A percentile compares a stretch with the other conserved stretches of the same genome.
These are phyloP conservation scores for Achaetomiella virescens DNA, from an alignment of 495 filamentous ascomycete species.

Conservation along the genomic window DNA sequence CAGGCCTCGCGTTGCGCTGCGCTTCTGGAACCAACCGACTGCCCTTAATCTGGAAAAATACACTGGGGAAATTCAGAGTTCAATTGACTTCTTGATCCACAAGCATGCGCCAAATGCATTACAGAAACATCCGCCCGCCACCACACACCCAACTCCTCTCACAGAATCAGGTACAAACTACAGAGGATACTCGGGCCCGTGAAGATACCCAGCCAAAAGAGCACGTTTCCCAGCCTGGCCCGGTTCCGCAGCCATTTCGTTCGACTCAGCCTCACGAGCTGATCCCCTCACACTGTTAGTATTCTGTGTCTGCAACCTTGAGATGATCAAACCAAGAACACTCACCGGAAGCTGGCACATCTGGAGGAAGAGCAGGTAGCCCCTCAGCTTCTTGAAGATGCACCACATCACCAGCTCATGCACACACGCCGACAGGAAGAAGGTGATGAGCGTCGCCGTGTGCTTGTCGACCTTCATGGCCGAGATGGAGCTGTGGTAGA, in stretches of 20 bases:
- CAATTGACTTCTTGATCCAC: too few species aligned
- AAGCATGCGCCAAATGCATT: background rate
- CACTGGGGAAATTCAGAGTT: too few species aligned
- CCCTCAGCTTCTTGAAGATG: constrained; percentile 69
- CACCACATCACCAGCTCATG: constrained; percentile 75
- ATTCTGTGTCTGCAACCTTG: background rate
- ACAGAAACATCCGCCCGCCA: background rate
- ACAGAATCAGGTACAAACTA: constrained; percentile 65
- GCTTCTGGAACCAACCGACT: too few species aligned
- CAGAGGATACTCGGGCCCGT: constrained; percentile 66
- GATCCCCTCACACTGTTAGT: background rate
- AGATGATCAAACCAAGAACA: too few species aligned
- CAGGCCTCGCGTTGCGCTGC: too few species aligned
- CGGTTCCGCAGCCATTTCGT: constrained; percentile 54
- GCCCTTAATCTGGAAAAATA: too few species aligned
- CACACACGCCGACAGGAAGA: constrained; percentile 60
- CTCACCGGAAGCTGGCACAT: constrained; percentile 59
- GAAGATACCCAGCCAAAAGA: constrained; percentile 71
- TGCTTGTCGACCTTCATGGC: constrained; percentile 59
- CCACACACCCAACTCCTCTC: too few species aligned
- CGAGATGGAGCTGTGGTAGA: constrained; percentile 68
- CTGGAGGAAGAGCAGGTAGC: constrained; percentile 64
- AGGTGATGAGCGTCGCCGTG: constrained; percentile 68
- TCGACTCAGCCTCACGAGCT: constrained; percentile 55
- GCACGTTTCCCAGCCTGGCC: constrained; percentile 58